Evolutionary conservation across 805 yeast genomes (phyloP), one percentile per base, ranked within the genome.

Genomic region (Kazachstania bromeliacearum): DNA sequence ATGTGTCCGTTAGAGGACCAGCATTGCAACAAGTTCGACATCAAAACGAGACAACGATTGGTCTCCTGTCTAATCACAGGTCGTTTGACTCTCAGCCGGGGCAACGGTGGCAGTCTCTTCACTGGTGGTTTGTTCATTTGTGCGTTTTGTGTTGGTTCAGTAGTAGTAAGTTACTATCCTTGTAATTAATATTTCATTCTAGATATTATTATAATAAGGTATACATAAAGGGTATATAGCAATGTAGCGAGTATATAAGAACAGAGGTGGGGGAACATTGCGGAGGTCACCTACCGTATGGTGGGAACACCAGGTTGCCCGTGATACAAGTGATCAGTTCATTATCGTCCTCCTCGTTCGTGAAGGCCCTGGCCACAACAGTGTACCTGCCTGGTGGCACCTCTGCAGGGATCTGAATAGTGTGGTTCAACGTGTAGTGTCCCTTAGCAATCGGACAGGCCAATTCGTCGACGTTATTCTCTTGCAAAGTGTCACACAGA

Each of bases 1-100:
- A 92, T 88, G 59, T 85, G 94, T 33, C 94, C 89, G 62, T 85
- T 83, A 17, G 96, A 83, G 2, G 96, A 94, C 97, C 97, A 88
- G 64, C 97, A 88, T 68, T 82, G 84, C 48, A 88, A 66, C 57
- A 88, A 68, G 33, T 84, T 79, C 1, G 92, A 78, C 88, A 88
- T 83, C 44, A 81, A 63, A 38, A 84, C 85, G 41, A 77, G 59
- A 59, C 96, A 87, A 39, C 84, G 77, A 47, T 79, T 77, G 32
- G 83, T 72, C 46, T 74, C 75, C 43, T 62, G 66, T 34, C 70
- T 67, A 21, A 71, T 63, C 4, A 73, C 65, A 12, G 85, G 77
- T 47, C 74, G 77, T 55, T 79, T 78, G 40, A 79, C 81, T 57
- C 76, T 73, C 35, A 85, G 67, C 53, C 78, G 70, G 28, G 85